Evolutionary conservation across 73 alveolate genomes (phyloP).

Genomic region (Urostyla sp.): DNA sequence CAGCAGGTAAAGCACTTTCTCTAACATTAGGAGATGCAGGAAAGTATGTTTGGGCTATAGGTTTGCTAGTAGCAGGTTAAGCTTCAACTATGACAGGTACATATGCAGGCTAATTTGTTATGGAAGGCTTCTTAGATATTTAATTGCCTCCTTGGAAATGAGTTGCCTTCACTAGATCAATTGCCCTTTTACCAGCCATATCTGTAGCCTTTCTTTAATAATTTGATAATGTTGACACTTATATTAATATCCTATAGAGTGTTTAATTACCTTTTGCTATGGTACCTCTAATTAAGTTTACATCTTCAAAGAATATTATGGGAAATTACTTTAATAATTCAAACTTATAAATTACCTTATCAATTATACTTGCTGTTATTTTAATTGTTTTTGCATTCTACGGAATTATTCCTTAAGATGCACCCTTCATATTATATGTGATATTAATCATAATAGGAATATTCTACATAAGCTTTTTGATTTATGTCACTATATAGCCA

Average conservation of each 20-base stretch:
- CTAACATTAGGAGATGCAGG: constrained; percentile 74
- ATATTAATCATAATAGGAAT: too few species aligned
- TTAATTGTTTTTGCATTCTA: too few species aligned
- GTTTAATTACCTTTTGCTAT: constrained; percentile 82
- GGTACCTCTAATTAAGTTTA: constrained; percentile 76
- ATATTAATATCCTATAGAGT: constrained; percentile 70
- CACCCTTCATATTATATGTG: too few species aligned
- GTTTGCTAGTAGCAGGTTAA: constrained; percentile 87
- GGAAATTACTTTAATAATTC: too few species aligned
- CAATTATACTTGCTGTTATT: too few species aligned
- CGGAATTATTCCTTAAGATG: too few species aligned
- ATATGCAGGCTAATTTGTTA: constrained; percentile 83
- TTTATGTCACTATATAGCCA: too few species aligned
- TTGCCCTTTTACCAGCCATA: constrained; percentile 79
- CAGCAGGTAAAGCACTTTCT: constrained; percentile 64
- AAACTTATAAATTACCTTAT: too few species aligned
- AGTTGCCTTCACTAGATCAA: constrained; percentile 71
- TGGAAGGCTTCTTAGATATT: constrained; percentile 76
- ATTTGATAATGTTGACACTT: constrained; percentile 56
- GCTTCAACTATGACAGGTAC: constrained; percentile 89
- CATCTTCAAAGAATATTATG: constrained; percentile 66
- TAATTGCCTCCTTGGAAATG: constrained; percentile 69
- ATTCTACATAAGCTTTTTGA: too few species aligned
- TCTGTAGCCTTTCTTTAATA: constrained; percentile 65
- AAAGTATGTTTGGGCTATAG: constrained; percentile 74